Evolutionary conservation across 352 stramenopile genomes (phyloP).

Genomic region (Phytophthora chlamydospora): DNA sequence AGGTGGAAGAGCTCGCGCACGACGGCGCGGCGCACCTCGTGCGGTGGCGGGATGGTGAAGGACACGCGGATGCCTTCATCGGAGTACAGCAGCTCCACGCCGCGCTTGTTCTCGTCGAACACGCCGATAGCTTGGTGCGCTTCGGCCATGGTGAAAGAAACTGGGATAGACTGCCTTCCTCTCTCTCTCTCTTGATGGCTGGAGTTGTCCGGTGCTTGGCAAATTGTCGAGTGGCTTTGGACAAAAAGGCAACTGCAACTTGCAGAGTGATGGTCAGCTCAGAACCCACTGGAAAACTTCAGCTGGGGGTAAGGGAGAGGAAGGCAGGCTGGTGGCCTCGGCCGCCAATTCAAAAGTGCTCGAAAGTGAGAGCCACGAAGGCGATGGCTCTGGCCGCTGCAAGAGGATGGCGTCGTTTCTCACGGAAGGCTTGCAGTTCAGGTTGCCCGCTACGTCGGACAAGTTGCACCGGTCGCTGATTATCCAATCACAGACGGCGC

Average conservation of each 20-base stretch:
- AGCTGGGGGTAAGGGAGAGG: background rate
- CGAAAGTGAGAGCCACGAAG: background rate
- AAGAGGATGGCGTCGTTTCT: background rate
- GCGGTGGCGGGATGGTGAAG: constrained; percentile 85
- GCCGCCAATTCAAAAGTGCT: constrained; percentile 23
- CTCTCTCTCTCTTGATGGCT: too few relatives aligned
- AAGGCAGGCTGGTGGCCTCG: background rate
- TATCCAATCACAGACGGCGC: constrained; percentile 6
- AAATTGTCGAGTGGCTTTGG: constrained; percentile 20
- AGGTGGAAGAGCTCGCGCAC: constrained; percentile 77
- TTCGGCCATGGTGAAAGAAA: constrained; percentile 71
- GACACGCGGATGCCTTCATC: constrained; percentile 84
- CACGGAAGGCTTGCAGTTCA: background rate
- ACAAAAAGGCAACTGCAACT: constrained; percentile 21
- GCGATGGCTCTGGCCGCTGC: background rate
- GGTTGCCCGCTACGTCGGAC: background rate
- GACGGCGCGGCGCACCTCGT: constrained; percentile 66
- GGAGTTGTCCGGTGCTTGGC: constrained; percentile 2
- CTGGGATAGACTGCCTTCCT: constrained; percentile 2
- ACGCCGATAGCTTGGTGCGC: constrained; percentile 84
- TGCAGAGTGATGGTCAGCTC: constrained; percentile 27
- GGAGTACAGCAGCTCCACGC: constrained; percentile 86
- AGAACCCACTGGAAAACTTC: constrained; percentile 7
- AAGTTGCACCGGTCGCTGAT: constrained; percentile 1
- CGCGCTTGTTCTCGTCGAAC: constrained; percentile 88